phyloP scores from a whole-genome alignment of 345 rosid species.

The Eucalyptus shirleyi region DNA sequence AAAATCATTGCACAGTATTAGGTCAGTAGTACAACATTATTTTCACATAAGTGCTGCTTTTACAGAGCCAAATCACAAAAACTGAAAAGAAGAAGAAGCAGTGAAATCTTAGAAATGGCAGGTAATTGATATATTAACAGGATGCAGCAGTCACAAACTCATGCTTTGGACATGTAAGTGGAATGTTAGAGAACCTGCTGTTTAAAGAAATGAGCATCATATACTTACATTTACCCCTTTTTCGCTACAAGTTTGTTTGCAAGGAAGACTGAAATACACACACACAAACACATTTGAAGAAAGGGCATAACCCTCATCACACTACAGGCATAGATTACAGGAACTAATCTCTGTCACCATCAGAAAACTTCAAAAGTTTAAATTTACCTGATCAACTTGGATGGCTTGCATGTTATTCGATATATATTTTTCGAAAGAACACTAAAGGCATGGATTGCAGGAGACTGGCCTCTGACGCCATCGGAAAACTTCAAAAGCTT shows the following conservation, averaged over 20 bases:
- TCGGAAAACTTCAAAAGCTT: not conserved
- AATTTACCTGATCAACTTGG: conserved; percentile 65
- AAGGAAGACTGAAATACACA: not conserved
- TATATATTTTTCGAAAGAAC: not conserved
- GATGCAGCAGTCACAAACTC: not conserved
- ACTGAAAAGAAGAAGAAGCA: not conserved
- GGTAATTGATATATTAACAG: not conserved
- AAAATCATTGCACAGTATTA: not conserved
- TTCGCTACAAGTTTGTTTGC: not conserved
- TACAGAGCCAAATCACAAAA: not conserved
- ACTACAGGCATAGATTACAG: not conserved
- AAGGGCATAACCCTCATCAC: not conserved
- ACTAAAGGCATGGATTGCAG: not conserved
- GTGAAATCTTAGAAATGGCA: not conserved
- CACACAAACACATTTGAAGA: not conserved
- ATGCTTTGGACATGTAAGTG: not conserved
- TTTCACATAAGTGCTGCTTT: not conserved
- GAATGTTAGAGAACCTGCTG: not conserved
- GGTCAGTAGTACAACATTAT: not conserved
- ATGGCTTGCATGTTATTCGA: conserved; percentile 63
- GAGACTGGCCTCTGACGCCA: not conserved
- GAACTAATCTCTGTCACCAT: not conserved
- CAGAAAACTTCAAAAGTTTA: not conserved
- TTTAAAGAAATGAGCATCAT: not conserved
- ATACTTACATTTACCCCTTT: not conserved